These are phyloP conservation scores for Oryza nivara DNA, from an alignment of 176 grass and related monocot species.

Conservation along the genomic window DNA sequence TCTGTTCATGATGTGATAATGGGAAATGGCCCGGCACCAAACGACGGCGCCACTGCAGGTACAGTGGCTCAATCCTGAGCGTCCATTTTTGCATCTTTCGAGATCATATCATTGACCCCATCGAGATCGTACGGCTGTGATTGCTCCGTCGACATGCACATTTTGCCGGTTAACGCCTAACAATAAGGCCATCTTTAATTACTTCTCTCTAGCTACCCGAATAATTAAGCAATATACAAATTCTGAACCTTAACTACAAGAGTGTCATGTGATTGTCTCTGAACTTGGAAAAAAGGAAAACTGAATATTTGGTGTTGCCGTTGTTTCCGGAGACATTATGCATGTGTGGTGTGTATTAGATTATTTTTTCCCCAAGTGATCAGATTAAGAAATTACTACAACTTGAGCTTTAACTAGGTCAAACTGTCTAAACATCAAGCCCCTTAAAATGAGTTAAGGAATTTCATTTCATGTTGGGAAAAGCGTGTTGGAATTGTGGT, in stretches of 20 bases:
- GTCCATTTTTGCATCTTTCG: not conserved
- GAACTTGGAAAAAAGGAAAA: not conserved
- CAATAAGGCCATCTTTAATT: not conserved
- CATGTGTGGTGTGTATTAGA: not conserved
- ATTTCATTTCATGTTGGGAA: not conserved
- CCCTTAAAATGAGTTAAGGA: not conserved
- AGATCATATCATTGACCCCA: not conserved
- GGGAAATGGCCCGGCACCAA: slow-evolving; percentile 5
- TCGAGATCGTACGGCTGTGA: not conserved
- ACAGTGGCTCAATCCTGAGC: not conserved
- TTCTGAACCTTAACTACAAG: not conserved
- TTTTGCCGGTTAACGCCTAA: slow-evolving; percentile 7
- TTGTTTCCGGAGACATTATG: not conserved
- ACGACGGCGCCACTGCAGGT: not conserved
- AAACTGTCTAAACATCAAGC: not conserved
- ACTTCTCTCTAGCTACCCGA: no score
- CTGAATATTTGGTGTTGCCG: not conserved
- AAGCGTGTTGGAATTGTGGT: no score
- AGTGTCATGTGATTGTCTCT: not conserved
- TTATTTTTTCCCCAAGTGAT: not conserved
- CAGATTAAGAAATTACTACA: not conserved
- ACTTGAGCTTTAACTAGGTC: not conserved
- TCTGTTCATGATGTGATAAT: not conserved
- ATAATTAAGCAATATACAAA: not conserved
- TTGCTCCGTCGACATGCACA: slow-evolving; percentile 10